Conservation (phyloP, 2,329 filamentous ascomycete species). For the Pyricularia grisea region DNA sequence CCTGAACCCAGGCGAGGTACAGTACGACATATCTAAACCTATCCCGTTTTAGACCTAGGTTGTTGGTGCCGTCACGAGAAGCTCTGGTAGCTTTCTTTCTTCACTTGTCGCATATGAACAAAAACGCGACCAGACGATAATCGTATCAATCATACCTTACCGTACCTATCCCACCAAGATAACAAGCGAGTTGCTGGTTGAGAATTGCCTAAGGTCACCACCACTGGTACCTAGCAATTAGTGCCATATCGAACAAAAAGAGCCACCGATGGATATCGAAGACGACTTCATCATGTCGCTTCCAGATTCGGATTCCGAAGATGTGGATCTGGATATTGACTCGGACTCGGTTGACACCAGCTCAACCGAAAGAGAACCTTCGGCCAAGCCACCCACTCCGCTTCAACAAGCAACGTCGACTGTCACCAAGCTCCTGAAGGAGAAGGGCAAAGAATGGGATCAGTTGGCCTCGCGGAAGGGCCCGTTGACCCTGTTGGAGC, state of each 20-base stretch:
- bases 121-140: not conserved
- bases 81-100: not conserved
- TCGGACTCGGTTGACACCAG: not conserved
- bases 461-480: constrained; percentile 46
- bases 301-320: not conserved
- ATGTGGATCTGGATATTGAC: not conserved
- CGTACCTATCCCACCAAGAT: not conserved
- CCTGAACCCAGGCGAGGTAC: not conserved
- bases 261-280: constrained; percentile 1
- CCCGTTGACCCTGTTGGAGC: constrained; percentile 59
- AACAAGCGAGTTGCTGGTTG: not conserved
- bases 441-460: constrained; percentile 60
- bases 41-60: not conserved
- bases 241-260: not conserved
- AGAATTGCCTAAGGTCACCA: not conserved
- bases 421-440: constrained; percentile 35
- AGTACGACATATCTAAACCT: not conserved
- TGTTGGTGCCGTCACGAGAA: not conserved
- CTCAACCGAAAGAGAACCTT: not conserved
- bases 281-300: constrained; percentile 5
- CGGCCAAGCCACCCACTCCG: constrained; percentile 7
- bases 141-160: not conserved
- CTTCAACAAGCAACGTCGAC: constrained; percentile 9
- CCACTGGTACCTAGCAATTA: not conserved
- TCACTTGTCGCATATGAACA: not conserved